Evolutionary conservation across 2,329 filamentous ascomycete genomes (phyloP), one percentile per base, ranked within the genome.

Genomic region (Sporothrix dimorphospora): DNA sequence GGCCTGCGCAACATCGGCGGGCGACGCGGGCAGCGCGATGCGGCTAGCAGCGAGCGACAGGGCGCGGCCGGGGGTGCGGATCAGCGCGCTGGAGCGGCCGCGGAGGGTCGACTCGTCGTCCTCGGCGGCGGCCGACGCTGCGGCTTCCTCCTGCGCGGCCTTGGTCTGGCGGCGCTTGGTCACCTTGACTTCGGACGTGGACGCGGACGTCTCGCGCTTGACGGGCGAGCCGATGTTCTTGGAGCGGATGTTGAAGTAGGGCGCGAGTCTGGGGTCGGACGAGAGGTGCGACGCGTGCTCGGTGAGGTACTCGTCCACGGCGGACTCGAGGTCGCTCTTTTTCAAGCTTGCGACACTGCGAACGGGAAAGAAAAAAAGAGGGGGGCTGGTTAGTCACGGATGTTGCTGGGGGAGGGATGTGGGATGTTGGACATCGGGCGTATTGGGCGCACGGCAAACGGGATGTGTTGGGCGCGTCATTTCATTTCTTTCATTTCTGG

Each of bases 1-100:
- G 74, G 89, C 90, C 76, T 91, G 85, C 51, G 91, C 92, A 47
- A 97, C 90, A 73, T 92, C 89, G 53, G 92, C 90, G 6, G 94
- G 94, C 1, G 93, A 94, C 9, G 93, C 90, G 27, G 93, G 93
- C 69, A 97, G 85, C n/a, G 90, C 88, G 69, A 94, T 88, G 77
- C 88, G 90, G 72, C 84, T 80, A 73, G 88, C 86, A 5, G 73
- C 72, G 68, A 88, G 83, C 14, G 85, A 83, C 69, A 89, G 80
- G 59, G 84, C 84, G 76, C 86, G 87, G 30, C 81, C 83, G 19
- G 86, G 84, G 70, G 85, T 86, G 76, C 84, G 82, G 34, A 74
- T 72, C 73, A 86, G 77, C 75, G 87, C 82, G 69, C 83, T 82
- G 53, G 86, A 81, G 74, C 81, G 75, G 73, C 79, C 80, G 74